Conservation (phyloP, 164 flowering plant species). For the Santalum album region DNA sequence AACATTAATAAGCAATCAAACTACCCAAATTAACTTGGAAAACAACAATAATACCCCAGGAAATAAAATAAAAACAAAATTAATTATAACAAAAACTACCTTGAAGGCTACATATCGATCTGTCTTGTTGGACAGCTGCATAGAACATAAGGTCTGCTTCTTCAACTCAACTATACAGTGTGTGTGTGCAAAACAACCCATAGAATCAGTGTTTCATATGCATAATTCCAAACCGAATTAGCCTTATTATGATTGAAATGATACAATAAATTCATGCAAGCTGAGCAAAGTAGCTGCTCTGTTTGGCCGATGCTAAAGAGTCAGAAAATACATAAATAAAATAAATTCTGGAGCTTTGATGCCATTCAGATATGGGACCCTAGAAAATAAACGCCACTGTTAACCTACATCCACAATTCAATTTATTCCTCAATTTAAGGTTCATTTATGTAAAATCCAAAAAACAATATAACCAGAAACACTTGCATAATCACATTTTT, state of each 20-base stretch:
- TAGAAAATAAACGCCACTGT: no score
- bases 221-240: neutral
- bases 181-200: slow-evolving; percentile 5
- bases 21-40: slow-evolving; percentile 1
- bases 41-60: neutral
- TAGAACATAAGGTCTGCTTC: slow-evolving; percentile 82
- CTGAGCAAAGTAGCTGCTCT: no score
- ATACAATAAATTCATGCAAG: no score
- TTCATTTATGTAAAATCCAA: neutral
- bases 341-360: no score
- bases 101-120: slow-evolving; percentile 75
- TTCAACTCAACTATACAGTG: slow-evolving; percentile 56
- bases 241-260: no score
- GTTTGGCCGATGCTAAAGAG: no score
- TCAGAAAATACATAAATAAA: no score
- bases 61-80: neutral
- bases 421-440: no score
- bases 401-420: no score
- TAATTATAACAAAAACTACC: slow-evolving; percentile 28
- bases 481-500: neutral
- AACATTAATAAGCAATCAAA: neutral
- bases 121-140: slow-evolving; percentile 73
- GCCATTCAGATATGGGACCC: no score
- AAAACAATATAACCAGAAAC: no score
- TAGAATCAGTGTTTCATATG: neutral